Percentiles rank a stretch among this genome's conserved stretches.
These are phyloP conservation scores for Ceriops zippeliana DNA, from an alignment of 345 rosid genomes.

Conservation along the genomic window DNA sequence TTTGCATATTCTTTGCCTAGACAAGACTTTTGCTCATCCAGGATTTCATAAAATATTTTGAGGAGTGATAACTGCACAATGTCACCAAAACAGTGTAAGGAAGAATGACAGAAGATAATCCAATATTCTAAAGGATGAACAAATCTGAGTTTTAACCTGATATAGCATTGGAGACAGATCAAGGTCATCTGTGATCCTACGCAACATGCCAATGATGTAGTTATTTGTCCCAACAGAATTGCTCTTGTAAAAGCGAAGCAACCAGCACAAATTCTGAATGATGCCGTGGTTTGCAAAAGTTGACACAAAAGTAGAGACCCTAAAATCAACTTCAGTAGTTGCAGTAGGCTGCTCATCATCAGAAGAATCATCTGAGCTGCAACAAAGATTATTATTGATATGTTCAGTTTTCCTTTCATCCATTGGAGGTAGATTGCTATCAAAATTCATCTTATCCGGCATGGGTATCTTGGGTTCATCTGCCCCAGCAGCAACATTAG, in stretches of 20 bases:
- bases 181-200: slow-evolving; percentile 73
- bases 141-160: slow-evolving; percentile 50
- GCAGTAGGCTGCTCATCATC: slow-evolving; percentile 52
- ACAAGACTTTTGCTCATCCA: slow-evolving; percentile 66
- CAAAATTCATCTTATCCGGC: slow-evolving; percentile 27
- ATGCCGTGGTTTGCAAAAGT: slow-evolving; percentile 74
- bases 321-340: slow-evolving; percentile 85
- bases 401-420: slow-evolving; percentile 31
- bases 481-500: slow-evolving; percentile 14
- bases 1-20: slow-evolving; percentile 55
- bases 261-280: slow-evolving; percentile 87
- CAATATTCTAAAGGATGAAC: slow-evolving; percentile 5
- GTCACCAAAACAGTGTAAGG: not conserved
- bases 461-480: slow-evolving; percentile 32
- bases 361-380: slow-evolving; percentile 61
- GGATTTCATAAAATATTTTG: slow-evolving; percentile 62
- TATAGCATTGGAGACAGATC: slow-evolving; percentile 93
- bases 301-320: slow-evolving; percentile 65
- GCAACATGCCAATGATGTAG: slow-evolving; percentile 58
- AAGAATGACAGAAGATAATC: not conserved
- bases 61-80: slow-evolving; percentile 76
- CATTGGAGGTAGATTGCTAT: slow-evolving; percentile 28
- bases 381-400: slow-evolving; percentile 40
- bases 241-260: slow-evolving; percentile 76
- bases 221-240: slow-evolving; percentile 62